Percentiles rank a stretch among this genome's conserved stretches.
These are phyloP conservation scores for Pythium apleroticum DNA, from an alignment of 352 stramenopile genomes.

Conservation along the genomic window DNA sequence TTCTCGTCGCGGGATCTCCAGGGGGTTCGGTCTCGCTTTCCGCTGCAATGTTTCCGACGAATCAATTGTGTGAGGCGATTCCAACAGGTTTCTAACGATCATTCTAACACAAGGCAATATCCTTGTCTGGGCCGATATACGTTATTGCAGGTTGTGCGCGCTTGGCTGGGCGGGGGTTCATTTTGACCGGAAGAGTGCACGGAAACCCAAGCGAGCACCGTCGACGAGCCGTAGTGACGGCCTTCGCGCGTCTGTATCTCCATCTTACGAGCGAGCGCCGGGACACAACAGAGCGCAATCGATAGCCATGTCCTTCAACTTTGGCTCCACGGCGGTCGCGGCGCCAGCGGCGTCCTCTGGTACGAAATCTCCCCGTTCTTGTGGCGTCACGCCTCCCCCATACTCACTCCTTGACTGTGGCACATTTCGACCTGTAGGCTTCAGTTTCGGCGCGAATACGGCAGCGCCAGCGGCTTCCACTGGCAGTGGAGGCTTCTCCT, in stretches of 20 bases:
- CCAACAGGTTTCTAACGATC: neutral
- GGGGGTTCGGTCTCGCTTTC: neutral
- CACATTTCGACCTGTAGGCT: neutral
- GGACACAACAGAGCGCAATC: neutral
- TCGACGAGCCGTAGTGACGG: neutral
- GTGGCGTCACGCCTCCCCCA: neutral
- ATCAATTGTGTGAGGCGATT: neutral
- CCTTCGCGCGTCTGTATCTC: conserved; percentile 4
- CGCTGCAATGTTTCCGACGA: neutral
- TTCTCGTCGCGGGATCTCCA: neutral
- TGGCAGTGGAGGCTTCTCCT: conserved; percentile 14
- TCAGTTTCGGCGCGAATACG: conserved; percentile 30
- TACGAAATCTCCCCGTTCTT: conserved; percentile 16
- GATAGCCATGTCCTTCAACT: conserved; percentile 36
- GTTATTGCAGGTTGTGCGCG: neutral
- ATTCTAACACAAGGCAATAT: too few relatives aligned
- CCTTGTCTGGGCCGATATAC: too few relatives aligned
- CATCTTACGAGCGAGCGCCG: neutral
- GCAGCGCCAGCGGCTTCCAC: conserved; percentile 5
- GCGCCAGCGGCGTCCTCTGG: conserved; percentile 31
- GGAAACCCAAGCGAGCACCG: neutral
- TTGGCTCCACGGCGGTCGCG: conserved; percentile 31
- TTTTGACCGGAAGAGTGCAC: neutral
- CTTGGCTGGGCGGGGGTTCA: conserved; percentile 1
- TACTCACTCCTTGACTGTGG: neutral